Percentiles rank a stretch among this genome's conserved stretches.
phyloP scores from a whole-genome alignment of 257 asterid species.

The Solanum lignicaule region DNA sequence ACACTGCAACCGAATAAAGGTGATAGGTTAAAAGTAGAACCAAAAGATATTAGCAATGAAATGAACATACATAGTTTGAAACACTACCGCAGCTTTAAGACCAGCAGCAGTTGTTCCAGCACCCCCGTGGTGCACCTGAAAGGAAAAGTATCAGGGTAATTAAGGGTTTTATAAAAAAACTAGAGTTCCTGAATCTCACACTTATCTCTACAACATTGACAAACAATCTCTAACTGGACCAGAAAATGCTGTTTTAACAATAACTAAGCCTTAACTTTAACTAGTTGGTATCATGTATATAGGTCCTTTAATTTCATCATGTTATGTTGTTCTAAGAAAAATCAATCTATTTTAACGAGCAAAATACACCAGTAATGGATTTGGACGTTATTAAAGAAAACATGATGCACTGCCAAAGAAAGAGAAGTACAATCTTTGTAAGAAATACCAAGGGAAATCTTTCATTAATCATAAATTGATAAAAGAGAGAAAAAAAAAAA shows the following conservation, averaged over 20 bases:
- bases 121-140: slow-evolving; percentile 92
- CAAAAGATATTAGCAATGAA: background rate
- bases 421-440: background rate
- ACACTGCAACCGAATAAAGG: slow-evolving; percentile 33
- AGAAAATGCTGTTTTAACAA: background rate
- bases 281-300: background rate
- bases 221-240: background rate
- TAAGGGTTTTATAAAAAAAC: background rate
- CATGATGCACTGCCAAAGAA: background rate
- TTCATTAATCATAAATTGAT: background rate
- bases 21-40: background rate
- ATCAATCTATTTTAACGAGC: background rate
- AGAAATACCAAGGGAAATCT: background rate
- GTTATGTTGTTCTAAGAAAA: background rate
- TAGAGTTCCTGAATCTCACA: background rate
- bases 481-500: background rate
- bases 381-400: background rate
- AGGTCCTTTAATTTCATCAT: background rate
- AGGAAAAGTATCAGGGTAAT: background rate
- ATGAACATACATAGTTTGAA: background rate
- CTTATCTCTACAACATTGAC: background rate
- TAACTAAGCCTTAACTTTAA: background rate
- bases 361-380: background rate
- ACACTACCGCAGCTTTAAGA: slow-evolving; percentile 77
- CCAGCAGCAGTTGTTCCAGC: slow-evolving; percentile 99